These are phyloP conservation scores for Penicillium parvum DNA, from an alignment of 495 filamentous ascomycete genomes.

Conservation along the genomic window DNA sequence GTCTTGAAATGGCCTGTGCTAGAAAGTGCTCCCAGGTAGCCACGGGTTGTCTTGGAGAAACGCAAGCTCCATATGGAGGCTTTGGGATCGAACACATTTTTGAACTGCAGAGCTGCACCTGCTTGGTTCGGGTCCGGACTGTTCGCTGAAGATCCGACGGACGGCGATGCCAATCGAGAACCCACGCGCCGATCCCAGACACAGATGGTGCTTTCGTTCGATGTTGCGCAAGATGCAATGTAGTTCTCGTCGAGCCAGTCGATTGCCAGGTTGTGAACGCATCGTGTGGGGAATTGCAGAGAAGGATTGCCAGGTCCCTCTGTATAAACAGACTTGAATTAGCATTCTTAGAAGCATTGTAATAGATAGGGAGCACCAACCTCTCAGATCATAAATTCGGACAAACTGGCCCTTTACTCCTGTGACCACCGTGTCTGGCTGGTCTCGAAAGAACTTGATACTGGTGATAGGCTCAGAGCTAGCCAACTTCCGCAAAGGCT, in stretches of 20 bases:
- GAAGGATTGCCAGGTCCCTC: conserved; percentile 53
- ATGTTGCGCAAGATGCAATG: conserved; percentile 78
- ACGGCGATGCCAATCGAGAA: conserved; percentile 40
- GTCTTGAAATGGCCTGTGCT: conserved; percentile 75
- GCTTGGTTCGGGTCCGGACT: conserved; percentile 32
- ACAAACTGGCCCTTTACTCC: conserved; percentile 84
- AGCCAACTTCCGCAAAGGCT: conserved; percentile 68
- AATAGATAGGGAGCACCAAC: conserved; percentile 39
- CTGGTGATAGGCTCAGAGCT: conserved; percentile 84
- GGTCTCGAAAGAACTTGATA: conserved; percentile 83
- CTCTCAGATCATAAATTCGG: conserved; percentile 85
- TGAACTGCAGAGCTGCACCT: conserved; percentile 60
- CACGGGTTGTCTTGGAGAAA: conserved; percentile 69
- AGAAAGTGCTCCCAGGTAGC: conserved; percentile 70
- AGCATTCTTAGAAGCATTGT: conserved; percentile 5
- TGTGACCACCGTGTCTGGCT: conserved; percentile 75
- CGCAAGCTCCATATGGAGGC: conserved; percentile 70
- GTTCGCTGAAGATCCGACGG: conserved; percentile 33
- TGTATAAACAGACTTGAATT: conserved; percentile 9
- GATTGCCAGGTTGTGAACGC: conserved; percentile 86
- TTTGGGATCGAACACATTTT: conserved; percentile 56
- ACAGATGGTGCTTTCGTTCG: conserved; percentile 64
- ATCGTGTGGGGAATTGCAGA: conserved; percentile 68
- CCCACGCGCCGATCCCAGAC: conserved; percentile 85
- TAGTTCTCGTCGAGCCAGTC: conserved; percentile 90